Percentiles rank a stretch among this genome's conserved stretches.
Evolutionary conservation across 2,329 filamentous ascomycete genomes (phyloP).

Genomic region (Ophiocordyceps polyrhachis-furcata): DNA sequence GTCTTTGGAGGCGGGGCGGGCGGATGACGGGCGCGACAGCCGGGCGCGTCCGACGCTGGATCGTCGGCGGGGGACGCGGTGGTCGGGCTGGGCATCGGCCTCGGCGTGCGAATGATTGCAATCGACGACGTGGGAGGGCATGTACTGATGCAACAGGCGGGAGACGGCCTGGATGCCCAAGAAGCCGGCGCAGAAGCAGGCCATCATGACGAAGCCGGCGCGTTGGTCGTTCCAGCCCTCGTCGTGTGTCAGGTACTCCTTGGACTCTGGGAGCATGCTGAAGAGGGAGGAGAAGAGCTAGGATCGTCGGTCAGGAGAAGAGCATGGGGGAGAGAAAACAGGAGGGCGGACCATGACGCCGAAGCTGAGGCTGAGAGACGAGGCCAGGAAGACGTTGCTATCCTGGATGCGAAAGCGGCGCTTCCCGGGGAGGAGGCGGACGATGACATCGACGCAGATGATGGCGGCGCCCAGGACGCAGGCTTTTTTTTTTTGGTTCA

Average conservation of each 20-base stretch:
- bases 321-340: neutral
- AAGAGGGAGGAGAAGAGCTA: slow-evolving; percentile 84
- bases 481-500: slow-evolving; percentile 18
- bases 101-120: slow-evolving; percentile 59
- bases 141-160: slow-evolving; percentile 49
- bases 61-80: neutral
- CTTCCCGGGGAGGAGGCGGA: slow-evolving; percentile 54
- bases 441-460: slow-evolving; percentile 68
- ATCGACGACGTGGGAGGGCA: slow-evolving; percentile 64
- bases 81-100: slow-evolving; percentile 12
- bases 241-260: slow-evolving; percentile 47
- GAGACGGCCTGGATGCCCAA: slow-evolving; percentile 59
- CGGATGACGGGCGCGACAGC: slow-evolving; percentile 9
- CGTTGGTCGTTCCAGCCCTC: slow-evolving; percentile 46
- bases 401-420: slow-evolving; percentile 73
- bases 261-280: slow-evolving; percentile 81
- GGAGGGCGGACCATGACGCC: slow-evolving; percentile 65
- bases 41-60: slow-evolving; percentile 15
- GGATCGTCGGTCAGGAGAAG: neutral
- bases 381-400: slow-evolving; percentile 72
- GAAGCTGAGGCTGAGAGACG: slow-evolving; percentile 80
- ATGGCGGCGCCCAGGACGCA: slow-evolving; percentile 62
- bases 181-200: slow-evolving; percentile 52
- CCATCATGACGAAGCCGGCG: slow-evolving; percentile 52
- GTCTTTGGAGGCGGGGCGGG: slow-evolving; percentile 3